These are phyloP conservation scores for Cyclostephanos tholiformis DNA, from an alignment of 108 stramenopile species.

Conservation along the genomic window DNA sequence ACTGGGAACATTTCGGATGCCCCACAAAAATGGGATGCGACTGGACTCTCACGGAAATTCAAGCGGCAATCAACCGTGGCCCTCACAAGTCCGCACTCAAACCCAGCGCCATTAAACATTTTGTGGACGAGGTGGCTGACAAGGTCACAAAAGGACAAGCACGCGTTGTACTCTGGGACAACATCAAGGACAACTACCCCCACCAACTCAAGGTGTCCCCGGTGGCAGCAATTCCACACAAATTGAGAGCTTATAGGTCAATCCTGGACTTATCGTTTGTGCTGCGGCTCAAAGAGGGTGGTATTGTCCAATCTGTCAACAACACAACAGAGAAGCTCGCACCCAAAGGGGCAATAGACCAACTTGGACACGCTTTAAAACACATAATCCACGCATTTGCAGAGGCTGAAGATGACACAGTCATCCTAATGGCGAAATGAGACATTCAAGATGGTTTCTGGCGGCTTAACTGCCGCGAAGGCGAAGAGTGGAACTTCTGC, in stretches of 20 bases:
- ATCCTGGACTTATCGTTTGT: too few species aligned
- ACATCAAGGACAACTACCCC: conserved; percentile 3
- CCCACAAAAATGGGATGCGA: neutral
- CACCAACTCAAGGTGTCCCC: too few species aligned
- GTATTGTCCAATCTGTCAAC: neutral
- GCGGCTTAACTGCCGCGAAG: neutral
- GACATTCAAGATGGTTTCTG: conserved; percentile 13
- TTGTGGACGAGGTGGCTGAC: too few species aligned
- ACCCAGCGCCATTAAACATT: conserved; percentile 11
- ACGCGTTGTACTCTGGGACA: neutral
- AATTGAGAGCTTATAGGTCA: neutral
- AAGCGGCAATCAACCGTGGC: conserved; percentile 3
- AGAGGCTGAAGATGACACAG: neutral
- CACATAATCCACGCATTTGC: neutral
- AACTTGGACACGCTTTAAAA: neutral
- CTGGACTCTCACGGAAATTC: neutral
- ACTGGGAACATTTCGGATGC: too few species aligned
- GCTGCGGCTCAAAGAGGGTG: neutral
- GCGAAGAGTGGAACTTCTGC: conserved; percentile 13
- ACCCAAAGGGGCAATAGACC: neutral
- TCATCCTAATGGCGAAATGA: too few species aligned
- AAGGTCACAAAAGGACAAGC: neutral
- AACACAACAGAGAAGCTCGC: neutral
- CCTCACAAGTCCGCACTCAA: conserved; percentile 8
- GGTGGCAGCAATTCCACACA: conserved; percentile 11